A percentile compares a stretch with the other conserved stretches of the same genome.
Conservation (phyloP, 768 basidiomycete genomes). For the Mycena capillaripes region DNA sequence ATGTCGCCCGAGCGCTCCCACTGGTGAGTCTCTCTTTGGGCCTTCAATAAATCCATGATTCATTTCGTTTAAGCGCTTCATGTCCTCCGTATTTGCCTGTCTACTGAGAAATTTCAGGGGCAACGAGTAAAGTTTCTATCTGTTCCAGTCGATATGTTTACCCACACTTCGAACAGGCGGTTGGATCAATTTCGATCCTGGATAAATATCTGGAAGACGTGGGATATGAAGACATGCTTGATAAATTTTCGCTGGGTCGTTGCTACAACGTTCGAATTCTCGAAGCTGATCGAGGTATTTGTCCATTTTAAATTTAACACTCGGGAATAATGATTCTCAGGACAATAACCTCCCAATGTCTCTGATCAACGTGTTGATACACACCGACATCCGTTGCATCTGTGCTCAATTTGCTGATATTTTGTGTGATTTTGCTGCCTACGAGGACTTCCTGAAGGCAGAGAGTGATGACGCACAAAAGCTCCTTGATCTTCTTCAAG, state of each 20-base stretch:
- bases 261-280: slow-evolving; percentile 13
- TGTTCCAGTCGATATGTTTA: neutral
- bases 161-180: neutral
- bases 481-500: slow-evolving; percentile 40
- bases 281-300: slow-evolving; percentile 24
- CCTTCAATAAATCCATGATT: neutral
- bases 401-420: slow-evolving; percentile 28
- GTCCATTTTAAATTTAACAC: neutral
- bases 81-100: slow-evolving; percentile 21
- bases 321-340: neutral
- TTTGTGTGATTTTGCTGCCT: slow-evolving; percentile 1
- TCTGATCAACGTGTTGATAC: slow-evolving; percentile 28
- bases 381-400: slow-evolving; percentile 32
- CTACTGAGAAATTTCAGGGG: slow-evolving; percentile 9
- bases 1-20: slow-evolving; percentile 11
- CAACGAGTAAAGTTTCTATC: neutral
- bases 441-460: slow-evolving; percentile 25
- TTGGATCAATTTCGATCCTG: slow-evolving; percentile 18
- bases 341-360: slow-evolving; percentile 21
- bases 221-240: slow-evolving; percentile 26
- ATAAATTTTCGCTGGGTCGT: slow-evolving; percentile 32
- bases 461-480: slow-evolving; percentile 33
- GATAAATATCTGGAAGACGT: slow-evolving; percentile 26
- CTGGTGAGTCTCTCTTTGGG: slow-evolving; percentile 3
- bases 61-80: slow-evolving; percentile 12